Evolutionary conservation across 225 moss, liverwort and hornwort species (phyloP), one percentile per base, ranked within the genome.

Genomic region (Sphagnum contortum): DNA sequence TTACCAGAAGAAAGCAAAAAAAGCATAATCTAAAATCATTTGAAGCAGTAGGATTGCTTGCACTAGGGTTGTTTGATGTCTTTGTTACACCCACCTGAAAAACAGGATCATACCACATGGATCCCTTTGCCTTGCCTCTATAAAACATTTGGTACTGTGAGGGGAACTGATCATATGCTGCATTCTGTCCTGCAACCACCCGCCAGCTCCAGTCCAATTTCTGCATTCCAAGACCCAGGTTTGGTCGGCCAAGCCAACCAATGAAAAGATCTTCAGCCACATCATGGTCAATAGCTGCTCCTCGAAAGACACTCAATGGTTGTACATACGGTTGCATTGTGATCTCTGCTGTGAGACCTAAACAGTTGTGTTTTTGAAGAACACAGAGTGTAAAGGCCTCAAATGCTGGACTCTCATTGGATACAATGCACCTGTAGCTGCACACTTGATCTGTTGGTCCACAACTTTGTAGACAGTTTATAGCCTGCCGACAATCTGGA

Each of bases 161-260:
- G 49, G 94, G 94, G 48, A 94, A 94, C 4, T 94, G 94, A 74
- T 94, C 94, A 65, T 94, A 94, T 0, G 94, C 94, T 1, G 94
- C 91, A 57, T 94, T 94, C 66, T 94, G 91, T 48, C 94, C 94
- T 8, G 91, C 91, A 12, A 91, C 94, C n/a, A 94, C 94, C 45
- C 83, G 81, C 94, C 94, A 94, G 64, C 94, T 94, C 59, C 85
- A 87, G 49, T 75, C 47, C 7, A 73, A 64, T 11, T 73, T 75
- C 44, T 57, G 52, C 4, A 59, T 80, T 50, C 7, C 9, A 4
- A 49, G 50, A 48, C 8, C 47, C 2, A 73, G 45, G 7, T 60
- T 66, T 0, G 67, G 64, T 48, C 71, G 73, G 46, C 81, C 85
- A 68, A 94, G 80, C 94, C 94, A 94, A 9, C 94, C 94, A 54